Evolutionary conservation across 352 stramenopile genomes (phyloP).

Genomic region (Phytophthora agathidicida): DNA sequence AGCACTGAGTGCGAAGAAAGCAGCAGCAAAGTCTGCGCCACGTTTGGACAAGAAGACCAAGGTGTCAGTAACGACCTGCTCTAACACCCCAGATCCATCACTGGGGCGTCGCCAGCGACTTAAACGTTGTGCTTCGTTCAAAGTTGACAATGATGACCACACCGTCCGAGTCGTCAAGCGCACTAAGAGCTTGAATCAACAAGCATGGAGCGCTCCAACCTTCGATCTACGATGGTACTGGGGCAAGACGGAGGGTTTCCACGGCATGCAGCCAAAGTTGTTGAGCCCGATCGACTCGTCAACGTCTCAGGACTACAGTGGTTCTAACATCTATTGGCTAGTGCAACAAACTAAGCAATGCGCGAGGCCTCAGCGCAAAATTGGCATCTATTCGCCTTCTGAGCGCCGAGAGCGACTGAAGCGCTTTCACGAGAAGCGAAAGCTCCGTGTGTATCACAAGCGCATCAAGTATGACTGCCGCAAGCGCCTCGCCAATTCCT

Average conservation of each 20-base stretch:
- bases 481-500: slow-evolving; percentile 71
- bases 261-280: slow-evolving; percentile 24
- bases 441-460: slow-evolving; percentile 73
- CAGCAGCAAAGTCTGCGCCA: slow-evolving; percentile 2
- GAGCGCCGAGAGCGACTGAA: slow-evolving; percentile 57
- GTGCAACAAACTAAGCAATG: slow-evolving; percentile 10
- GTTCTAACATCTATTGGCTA: background rate
- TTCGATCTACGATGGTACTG: slow-evolving; percentile 18
- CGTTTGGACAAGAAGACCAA: slow-evolving; percentile 15
- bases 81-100: background rate
- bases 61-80: background rate
- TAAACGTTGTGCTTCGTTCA: slow-evolving; percentile 24
- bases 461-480: slow-evolving; percentile 78
- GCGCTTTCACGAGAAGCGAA: slow-evolving; percentile 79
- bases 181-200: slow-evolving; percentile 12
- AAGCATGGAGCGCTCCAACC: background rate
- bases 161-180: slow-evolving; percentile 10
- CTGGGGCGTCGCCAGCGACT: background rate
- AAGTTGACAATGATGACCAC: slow-evolving; percentile 5
- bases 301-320: background rate
- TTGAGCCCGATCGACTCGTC: slow-evolving; percentile 1
- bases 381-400: slow-evolving; percentile 68
- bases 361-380: slow-evolving; percentile 34
- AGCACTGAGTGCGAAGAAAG: slow-evolving; percentile 2
- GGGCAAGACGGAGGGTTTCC: slow-evolving; percentile 13